phyloP scores from a whole-genome alignment of 2,329 filamentous ascomycete species.

The Dothideomycetes sp. region DNA sequence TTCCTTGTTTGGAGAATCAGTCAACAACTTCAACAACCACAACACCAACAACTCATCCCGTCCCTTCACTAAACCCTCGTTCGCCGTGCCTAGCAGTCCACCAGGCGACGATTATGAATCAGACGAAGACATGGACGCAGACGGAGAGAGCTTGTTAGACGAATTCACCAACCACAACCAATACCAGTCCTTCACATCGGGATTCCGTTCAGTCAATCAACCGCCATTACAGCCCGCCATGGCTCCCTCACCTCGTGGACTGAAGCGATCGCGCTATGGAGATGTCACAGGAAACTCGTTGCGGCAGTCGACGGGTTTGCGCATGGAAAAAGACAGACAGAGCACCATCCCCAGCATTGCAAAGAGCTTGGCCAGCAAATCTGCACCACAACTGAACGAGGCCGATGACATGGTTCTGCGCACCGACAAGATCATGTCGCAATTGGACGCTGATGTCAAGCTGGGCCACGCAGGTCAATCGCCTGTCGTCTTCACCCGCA shows the following conservation, averaged over 20 bases:
- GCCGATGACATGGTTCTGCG: constrained; percentile 61
- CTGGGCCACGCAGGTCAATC: constrained; percentile 24
- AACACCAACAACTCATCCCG: constrained; percentile 9
- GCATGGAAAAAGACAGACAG: constrained; percentile 12
- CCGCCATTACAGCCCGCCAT: constrained; percentile 9
- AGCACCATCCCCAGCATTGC: constrained; percentile 55
- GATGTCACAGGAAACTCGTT: constrained; percentile 16
- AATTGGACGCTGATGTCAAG: constrained; percentile 27
- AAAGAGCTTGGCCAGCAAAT: constrained; percentile 55
- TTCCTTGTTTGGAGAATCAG: constrained; percentile 22
- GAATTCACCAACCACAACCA: constrained; percentile 1
- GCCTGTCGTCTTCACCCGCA: constrained; percentile 25
- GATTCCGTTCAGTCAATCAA: constrained; percentile 3
- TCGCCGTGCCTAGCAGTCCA: constrained; percentile 31
- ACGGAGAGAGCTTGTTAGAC: constrained; percentile 15
- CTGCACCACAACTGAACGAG: constrained; percentile 54
- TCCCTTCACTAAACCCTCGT: constrained; percentile 18
- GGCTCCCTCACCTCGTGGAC: constrained; percentile 22
- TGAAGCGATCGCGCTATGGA: constrained; percentile 33
- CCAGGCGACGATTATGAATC: constrained; percentile 18
- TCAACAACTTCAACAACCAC: constrained; percentile 20
- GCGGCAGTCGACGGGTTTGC: constrained; percentile 9
- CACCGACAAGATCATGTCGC: constrained; percentile 60
- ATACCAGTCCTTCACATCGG: constrained; percentile 2
- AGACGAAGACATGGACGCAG: constrained; percentile 25